Conservation (phyloP, 345 rosid species). For the Raphanus raphanistrum region DNA sequence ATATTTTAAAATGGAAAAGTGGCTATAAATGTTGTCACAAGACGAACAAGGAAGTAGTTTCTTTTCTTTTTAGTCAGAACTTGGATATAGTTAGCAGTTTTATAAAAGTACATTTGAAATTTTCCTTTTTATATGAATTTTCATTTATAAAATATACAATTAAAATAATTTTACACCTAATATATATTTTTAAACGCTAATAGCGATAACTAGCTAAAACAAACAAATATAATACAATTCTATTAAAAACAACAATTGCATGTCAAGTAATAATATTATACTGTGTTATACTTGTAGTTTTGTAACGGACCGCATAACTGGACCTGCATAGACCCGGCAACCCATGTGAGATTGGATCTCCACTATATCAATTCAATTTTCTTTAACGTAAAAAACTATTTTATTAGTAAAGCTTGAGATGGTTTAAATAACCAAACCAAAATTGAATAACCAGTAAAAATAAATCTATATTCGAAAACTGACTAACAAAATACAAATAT, state of each 20-base stretch:
- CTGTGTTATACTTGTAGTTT: background rate
- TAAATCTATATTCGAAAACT: background rate
- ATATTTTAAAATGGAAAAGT: background rate
- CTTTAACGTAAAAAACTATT: too few relatives aligned
- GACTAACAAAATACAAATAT: background rate
- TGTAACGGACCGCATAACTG: conserved; percentile 29
- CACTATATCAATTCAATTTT: conserved; percentile 7
- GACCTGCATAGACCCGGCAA: conserved; percentile 7
- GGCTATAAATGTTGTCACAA: background rate
- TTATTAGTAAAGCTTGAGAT: background rate
- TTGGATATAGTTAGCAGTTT: background rate
- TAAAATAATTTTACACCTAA: background rate
- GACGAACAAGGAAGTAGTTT: background rate
- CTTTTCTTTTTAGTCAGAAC: background rate
- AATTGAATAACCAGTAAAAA: background rate
- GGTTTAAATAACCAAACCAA: background rate
- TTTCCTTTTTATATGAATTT: background rate
- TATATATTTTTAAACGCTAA: background rate
- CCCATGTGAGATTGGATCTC: too few relatives aligned
- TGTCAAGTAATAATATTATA: background rate
- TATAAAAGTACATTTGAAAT: background rate
- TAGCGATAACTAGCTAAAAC: background rate
- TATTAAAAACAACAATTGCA: background rate
- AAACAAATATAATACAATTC: background rate
- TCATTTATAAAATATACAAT: background rate